A percentile compares a stretch with the other conserved stretches of the same genome.
Evolutionary conservation across 345 rosid genomes (phyloP).

Genomic region (Crucihimalaya himalaica): DNA sequence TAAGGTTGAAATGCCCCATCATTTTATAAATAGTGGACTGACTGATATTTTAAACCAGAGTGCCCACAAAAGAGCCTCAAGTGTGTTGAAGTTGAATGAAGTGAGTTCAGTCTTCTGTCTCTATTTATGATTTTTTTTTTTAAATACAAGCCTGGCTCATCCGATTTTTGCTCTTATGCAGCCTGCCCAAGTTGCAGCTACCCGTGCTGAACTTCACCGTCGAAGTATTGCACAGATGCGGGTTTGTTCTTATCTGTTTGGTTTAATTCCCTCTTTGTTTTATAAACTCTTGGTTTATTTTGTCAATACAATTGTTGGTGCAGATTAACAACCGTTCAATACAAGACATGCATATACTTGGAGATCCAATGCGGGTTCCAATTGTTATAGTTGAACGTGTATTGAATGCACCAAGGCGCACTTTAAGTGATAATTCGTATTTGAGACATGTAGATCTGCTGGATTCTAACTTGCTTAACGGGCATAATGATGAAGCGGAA

Average conservation of each 20-base stretch:
- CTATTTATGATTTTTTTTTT: too few relatives aligned
- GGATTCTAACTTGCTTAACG: slow-evolving; percentile 41
- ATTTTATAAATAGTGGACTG: slow-evolving; percentile 70
- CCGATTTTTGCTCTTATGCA: slow-evolving; percentile 36
- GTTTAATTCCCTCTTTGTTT: background rate
- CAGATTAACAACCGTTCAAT: slow-evolving; percentile 87
- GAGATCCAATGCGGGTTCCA: slow-evolving; percentile 81
- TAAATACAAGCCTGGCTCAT: slow-evolving; percentile 28
- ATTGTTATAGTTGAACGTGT: slow-evolving; percentile 84
- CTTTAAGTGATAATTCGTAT: slow-evolving; percentile 75
- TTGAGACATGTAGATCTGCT: slow-evolving; percentile 62
- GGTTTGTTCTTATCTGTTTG: slow-evolving; percentile 48
- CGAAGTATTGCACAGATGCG: slow-evolving; percentile 95
- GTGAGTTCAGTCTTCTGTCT: slow-evolving; percentile 47
- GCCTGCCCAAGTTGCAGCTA: slow-evolving; percentile 84
- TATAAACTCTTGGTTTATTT: background rate
- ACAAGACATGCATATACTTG: slow-evolving; percentile 91
- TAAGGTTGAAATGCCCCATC: slow-evolving; percentile 95
- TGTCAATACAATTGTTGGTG: slow-evolving; percentile 30
- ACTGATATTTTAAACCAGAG: slow-evolving; percentile 62
- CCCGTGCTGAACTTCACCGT: slow-evolving; percentile 93
- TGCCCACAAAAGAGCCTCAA: slow-evolving; percentile 60
- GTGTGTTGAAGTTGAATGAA: slow-evolving; percentile 57
- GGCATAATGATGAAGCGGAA: slow-evolving; percentile 39
- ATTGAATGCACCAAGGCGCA: slow-evolving; percentile 78